These are phyloP conservation scores for Fistulinella cinereoalba DNA, from an alignment of 1,284 basidiomycete genomes.

Conservation along the genomic window DNA sequence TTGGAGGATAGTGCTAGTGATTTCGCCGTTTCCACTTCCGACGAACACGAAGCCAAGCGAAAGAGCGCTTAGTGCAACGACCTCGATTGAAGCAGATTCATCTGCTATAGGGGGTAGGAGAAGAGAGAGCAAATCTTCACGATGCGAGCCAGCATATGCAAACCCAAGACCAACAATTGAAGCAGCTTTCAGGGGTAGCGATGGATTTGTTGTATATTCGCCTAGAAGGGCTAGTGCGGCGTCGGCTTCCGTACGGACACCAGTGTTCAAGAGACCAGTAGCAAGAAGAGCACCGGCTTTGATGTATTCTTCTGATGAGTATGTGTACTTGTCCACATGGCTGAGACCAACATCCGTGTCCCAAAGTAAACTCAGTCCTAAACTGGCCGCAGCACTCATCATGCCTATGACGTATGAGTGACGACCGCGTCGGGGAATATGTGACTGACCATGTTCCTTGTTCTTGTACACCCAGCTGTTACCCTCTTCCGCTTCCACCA, in stretches of 20 bases:
- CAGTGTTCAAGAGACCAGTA: slow-evolving; percentile 89
- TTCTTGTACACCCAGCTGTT: slow-evolving; percentile 99
- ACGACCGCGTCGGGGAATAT: slow-evolving; percentile 1
- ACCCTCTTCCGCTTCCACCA: slow-evolving; percentile 95
- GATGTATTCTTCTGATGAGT: slow-evolving; percentile 94
- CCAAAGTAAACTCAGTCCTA: slow-evolving; percentile 94
- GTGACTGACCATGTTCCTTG: slow-evolving; percentile 84
- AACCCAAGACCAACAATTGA: slow-evolving; percentile 91
- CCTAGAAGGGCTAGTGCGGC: slow-evolving; percentile 89
- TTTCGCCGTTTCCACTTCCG: slow-evolving; percentile 93
- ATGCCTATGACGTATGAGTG: slow-evolving; percentile 58
- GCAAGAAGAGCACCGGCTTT: slow-evolving; percentile 97
- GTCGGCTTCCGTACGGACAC: slow-evolving; percentile 91
- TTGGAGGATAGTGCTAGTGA: slow-evolving; percentile 88
- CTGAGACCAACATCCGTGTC: slow-evolving; percentile 93
- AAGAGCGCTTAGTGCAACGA: slow-evolving; percentile 83
- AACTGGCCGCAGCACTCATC: slow-evolving; percentile 94
- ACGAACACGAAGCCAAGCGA: slow-evolving; percentile 95
- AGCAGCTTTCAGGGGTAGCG: slow-evolving; percentile 78
- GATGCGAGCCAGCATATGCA: slow-evolving; percentile 91
- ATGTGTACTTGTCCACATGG: slow-evolving; percentile 98
- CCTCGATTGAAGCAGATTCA: slow-evolving; percentile 83
- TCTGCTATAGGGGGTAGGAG: slow-evolving; percentile 83
- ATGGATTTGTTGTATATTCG: slow-evolving; percentile 90
- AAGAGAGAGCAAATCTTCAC: slow-evolving; percentile 80